These are phyloP conservation scores for Leptodontidium sp. DNA, from an alignment of 2,329 filamentous ascomycete species.

Conservation along the genomic window DNA sequence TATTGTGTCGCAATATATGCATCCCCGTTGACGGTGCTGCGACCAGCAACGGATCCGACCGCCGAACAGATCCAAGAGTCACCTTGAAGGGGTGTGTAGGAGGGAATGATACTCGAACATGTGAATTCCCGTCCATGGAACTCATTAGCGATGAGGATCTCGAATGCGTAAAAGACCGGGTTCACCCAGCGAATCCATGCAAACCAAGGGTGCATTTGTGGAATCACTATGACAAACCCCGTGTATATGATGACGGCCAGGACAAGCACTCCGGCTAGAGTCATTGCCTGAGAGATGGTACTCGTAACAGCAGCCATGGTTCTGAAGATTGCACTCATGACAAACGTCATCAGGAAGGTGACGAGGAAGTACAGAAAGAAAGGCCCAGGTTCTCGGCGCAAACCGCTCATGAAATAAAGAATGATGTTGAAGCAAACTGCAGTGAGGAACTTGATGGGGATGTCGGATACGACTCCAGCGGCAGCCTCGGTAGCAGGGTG, in stretches of 20 bases:
- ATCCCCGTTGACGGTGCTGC: slow-evolving; percentile 62
- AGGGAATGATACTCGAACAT: slow-evolving; percentile 53
- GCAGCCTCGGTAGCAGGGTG: slow-evolving; percentile 90
- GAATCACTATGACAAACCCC: slow-evolving; percentile 53
- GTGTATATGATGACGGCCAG: slow-evolving; percentile 46
- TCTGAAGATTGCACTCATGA: slow-evolving; percentile 69
- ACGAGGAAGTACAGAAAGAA: slow-evolving; percentile 80
- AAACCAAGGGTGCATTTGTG: slow-evolving; percentile 79
- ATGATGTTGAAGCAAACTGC: slow-evolving; percentile 79
- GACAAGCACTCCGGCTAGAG: slow-evolving; percentile 62
- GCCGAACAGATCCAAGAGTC: slow-evolving; percentile 59
- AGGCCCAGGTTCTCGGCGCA: slow-evolving; percentile 68
- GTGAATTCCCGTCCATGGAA: slow-evolving; percentile 79
- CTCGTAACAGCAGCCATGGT: slow-evolving; percentile 78
- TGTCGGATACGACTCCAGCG: slow-evolving; percentile 84
- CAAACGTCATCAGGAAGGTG: slow-evolving; percentile 56
- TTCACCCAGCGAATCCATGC: slow-evolving; percentile 77
- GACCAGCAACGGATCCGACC: slow-evolving; percentile 64
- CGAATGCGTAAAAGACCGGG: slow-evolving; percentile 77
- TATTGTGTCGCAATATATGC: slow-evolving; percentile 63
- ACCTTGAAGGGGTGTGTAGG: slow-evolving; percentile 50
- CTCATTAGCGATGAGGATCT: slow-evolving; percentile 84
- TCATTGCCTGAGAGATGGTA: slow-evolving; percentile 71
- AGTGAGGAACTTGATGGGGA: slow-evolving; percentile 83
- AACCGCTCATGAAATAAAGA: slow-evolving; percentile 86